phyloP scores from a whole-genome alignment of 371 early-diverging fungal genomes.

The Mortierella sp. region DNA sequence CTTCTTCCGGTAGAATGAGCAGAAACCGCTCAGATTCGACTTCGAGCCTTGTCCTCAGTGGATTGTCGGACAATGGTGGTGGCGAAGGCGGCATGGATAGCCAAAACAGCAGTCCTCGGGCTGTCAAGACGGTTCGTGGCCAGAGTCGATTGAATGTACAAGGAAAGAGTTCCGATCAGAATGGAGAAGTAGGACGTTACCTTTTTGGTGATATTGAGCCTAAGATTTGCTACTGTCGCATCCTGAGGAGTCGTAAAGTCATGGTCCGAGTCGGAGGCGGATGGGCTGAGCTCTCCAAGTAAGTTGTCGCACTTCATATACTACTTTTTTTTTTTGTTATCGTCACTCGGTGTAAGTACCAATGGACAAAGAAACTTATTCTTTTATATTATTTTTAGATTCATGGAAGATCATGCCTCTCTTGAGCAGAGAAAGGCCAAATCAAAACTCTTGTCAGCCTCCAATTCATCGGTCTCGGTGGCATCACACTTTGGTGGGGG shows the following conservation, averaged over 20 bases:
- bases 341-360: no score
- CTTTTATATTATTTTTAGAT: constrained; percentile 28
- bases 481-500: constrained; percentile 40
- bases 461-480: constrained; percentile 42
- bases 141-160: constrained; percentile 27
- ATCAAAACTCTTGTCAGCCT: constrained; percentile 37
- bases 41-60: constrained; percentile 26
- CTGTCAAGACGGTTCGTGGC: constrained; percentile 67
- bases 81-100: constrained; percentile 28
- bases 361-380: not conserved
- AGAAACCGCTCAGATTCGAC: constrained; percentile 35
- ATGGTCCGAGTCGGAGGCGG: constrained; percentile 88
- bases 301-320: constrained; percentile 16
- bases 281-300: constrained; percentile 78
- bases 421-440: constrained; percentile 46
- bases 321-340: constrained; percentile 3
- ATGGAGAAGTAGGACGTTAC: constrained; percentile 74
- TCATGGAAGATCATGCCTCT: constrained; percentile 55
- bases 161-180: constrained; percentile 25
- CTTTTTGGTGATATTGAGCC: constrained; percentile 81
- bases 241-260: constrained; percentile 75
- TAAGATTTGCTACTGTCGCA: constrained; percentile 79
- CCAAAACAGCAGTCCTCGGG: constrained; percentile 59
- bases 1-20: constrained; percentile 9
- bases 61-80: constrained; percentile 34